These are phyloP conservation scores for Hypoxylon sp. DNA, from an alignment of 2,329 filamentous ascomycete genomes.

Conservation along the genomic window DNA sequence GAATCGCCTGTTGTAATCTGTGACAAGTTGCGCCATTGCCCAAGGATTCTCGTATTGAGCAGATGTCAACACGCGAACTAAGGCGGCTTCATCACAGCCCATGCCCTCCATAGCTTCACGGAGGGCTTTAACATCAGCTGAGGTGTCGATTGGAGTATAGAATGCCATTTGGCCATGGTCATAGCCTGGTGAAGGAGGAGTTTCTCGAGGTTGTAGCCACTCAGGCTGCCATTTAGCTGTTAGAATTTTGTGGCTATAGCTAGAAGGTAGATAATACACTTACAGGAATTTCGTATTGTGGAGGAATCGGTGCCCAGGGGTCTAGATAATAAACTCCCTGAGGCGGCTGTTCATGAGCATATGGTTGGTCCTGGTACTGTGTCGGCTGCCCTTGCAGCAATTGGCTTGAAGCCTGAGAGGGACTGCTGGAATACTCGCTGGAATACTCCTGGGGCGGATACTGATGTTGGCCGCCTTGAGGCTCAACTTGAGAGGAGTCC, in stretches of 20 bases:
- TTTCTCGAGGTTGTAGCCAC: conserved; percentile 23
- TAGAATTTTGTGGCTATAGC: background rate
- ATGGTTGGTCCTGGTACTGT: conserved; percentile 27
- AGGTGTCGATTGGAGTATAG: conserved; percentile 47
- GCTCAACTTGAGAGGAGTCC: conserved; percentile 10
- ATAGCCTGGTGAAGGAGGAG: conserved; percentile 31
- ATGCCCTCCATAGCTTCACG: conserved; percentile 54
- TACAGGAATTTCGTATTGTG: conserved; percentile 26
- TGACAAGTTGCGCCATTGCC: conserved; percentile 50
- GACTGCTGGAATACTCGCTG: background rate
- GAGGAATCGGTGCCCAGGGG: too few species aligned
- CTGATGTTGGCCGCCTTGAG: conserved; percentile 25
- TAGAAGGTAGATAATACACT: background rate
- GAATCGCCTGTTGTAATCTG: conserved; percentile 52
- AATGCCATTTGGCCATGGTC: conserved; percentile 29
- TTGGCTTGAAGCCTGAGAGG: conserved; percentile 17
- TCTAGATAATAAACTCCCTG: too few species aligned
- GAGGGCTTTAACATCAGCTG: conserved; percentile 47
- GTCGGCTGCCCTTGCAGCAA: conserved; percentile 17
- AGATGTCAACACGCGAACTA: conserved; percentile 49
- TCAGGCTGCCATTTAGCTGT: conserved; percentile 11
- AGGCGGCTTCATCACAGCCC: conserved; percentile 50
- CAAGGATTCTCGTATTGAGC: conserved; percentile 52
- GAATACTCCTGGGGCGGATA: conserved; percentile 24
- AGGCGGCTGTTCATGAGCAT: conserved; percentile 21